A percentile compares a stretch with the other conserved stretches of the same genome.
Evolutionary conservation across 1,139 yeast genomes (phyloP).

Genomic region (Saccharomyces hybrid): DNA sequence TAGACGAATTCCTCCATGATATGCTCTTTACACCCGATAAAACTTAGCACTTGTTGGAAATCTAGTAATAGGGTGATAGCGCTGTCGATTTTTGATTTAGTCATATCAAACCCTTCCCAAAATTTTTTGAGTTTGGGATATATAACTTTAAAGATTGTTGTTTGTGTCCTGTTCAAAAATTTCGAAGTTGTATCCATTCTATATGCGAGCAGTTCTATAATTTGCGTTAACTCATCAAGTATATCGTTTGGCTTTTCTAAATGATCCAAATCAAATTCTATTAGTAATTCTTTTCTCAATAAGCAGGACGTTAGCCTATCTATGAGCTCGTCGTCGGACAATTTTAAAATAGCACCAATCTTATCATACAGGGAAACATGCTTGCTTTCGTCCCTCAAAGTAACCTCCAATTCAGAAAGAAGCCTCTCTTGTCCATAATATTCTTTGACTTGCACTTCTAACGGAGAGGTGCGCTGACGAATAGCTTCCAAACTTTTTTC

Average conservation of each 20-base stretch:
- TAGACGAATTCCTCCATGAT: slow-evolving; percentile 31
- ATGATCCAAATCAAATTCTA: slow-evolving; percentile 4
- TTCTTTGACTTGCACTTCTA: background rate
- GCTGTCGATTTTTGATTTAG: slow-evolving; percentile 8
- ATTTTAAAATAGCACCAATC: slow-evolving; percentile 7
- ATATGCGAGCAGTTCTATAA: slow-evolving; percentile 16
- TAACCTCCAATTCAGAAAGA: background rate
- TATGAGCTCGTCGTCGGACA: slow-evolving; percentile 9
- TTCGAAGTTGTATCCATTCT: slow-evolving; percentile 14
- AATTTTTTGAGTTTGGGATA: slow-evolving; percentile 8
- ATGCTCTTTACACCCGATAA: slow-evolving; percentile 15
- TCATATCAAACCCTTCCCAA: slow-evolving; percentile 11
- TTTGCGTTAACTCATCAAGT: slow-evolving; percentile 4
- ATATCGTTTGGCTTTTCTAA: background rate
- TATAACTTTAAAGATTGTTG: slow-evolving; percentile 15
- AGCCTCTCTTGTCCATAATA: background rate
- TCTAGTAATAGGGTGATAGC: slow-evolving; percentile 36
- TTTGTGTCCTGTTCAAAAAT: slow-evolving; percentile 22
- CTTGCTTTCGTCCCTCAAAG: background rate
- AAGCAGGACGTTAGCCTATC: slow-evolving; percentile 11
- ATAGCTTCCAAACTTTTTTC: background rate
- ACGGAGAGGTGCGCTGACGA: background rate
- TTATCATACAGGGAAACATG: background rate
- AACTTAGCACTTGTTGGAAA: slow-evolving; percentile 38
- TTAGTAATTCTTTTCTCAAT: background rate